phyloP scores from a whole-genome alignment of 805 yeast genomes.

The Yarrowia alimentaria region DNA sequence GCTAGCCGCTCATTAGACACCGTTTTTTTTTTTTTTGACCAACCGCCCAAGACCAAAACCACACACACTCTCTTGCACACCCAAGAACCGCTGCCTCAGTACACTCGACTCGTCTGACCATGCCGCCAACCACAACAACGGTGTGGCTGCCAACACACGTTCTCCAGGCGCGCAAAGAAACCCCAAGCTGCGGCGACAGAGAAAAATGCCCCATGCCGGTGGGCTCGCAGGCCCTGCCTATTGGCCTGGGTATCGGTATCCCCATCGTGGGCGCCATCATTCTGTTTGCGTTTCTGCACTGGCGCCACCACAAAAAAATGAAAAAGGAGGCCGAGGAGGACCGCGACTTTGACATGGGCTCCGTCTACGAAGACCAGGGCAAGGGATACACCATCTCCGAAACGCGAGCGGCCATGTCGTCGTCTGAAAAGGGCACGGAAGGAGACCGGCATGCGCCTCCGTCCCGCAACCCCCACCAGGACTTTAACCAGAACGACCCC shows the following conservation, averaged over 20 bases:
- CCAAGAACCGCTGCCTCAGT: no score
- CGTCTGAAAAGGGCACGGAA: no score
- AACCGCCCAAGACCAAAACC: no score
- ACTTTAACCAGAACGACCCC: slow-evolving; percentile 23
- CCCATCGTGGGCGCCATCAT: slow-evolving; percentile 41
- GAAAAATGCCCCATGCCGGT: slow-evolving; percentile 33
- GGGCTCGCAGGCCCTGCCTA: slow-evolving; percentile 32
- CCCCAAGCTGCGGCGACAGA: slow-evolving; percentile 25
- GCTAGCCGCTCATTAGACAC: no score
- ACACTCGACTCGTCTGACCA: no score
- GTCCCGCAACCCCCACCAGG: slow-evolving; percentile 13
- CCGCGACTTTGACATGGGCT: slow-evolving; percentile 41
- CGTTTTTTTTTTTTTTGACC: no score
- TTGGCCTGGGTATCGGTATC: slow-evolving; percentile 44
- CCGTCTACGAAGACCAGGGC: slow-evolving; percentile 33
- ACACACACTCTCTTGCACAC: no score
- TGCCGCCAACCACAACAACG: slow-evolving; percentile 1
- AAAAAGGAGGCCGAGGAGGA: slow-evolving; percentile 41
- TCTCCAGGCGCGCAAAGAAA: slow-evolving; percentile 10
- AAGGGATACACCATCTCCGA: background rate
- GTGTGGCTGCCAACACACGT: background rate
- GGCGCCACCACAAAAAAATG: slow-evolving; percentile 38
- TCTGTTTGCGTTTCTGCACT: slow-evolving; percentile 38
- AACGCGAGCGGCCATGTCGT: no score
- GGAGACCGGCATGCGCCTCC: no score